These are phyloP conservation scores for Diplosphaera chodatii DNA, from an alignment of 139 green algal species.

Conservation along the genomic window DNA sequence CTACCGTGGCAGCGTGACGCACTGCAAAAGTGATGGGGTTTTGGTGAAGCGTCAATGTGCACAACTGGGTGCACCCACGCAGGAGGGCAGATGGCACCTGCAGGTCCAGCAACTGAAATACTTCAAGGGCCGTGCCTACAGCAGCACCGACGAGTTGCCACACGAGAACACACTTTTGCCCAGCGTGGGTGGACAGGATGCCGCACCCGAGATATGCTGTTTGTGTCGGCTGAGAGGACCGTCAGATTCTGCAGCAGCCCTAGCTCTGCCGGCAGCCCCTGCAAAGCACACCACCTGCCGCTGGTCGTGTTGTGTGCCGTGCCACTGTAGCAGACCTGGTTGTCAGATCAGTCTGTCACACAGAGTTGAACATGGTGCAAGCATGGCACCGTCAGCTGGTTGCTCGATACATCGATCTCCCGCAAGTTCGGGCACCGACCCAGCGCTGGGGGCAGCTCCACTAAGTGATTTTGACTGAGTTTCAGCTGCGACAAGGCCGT, in stretches of 20 bases:
- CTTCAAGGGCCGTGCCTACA: too few species aligned
- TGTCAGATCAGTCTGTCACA: too few species aligned
- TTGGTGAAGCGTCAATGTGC: conserved; percentile 65
- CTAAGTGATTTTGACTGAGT: conserved; percentile 15
- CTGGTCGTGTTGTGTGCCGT: too few species aligned
- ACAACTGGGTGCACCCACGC: conserved; percentile 44
- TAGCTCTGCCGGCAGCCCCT: conserved; percentile 32
- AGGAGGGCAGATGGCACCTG: conserved; percentile 56
- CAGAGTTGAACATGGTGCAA: too few species aligned
- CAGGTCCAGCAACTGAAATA: too few species aligned
- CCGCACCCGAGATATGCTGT: too few species aligned
- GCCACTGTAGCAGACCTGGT: too few species aligned
- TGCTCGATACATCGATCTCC: conserved; percentile 2
- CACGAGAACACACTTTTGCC: too few species aligned
- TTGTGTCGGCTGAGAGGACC: conserved; percentile 44
- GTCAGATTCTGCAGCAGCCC: conserved; percentile 42
- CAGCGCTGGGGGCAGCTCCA: neutral
- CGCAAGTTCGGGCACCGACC: neutral
- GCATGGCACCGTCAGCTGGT: conserved; percentile 8
- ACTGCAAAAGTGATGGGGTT: conserved; percentile 55
- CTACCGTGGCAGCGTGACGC: neutral
- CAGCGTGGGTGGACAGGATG: too few species aligned
- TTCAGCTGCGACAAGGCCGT: conserved; percentile 29
- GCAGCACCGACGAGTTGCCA: too few species aligned
- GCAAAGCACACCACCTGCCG: too few species aligned